Percentiles rank a stretch among this genome's conserved stretches.
These are phyloP conservation scores for Tripidium arundinaceum DNA, from an alignment of 202 grass and related monocot species.

Conservation along the genomic window DNA sequence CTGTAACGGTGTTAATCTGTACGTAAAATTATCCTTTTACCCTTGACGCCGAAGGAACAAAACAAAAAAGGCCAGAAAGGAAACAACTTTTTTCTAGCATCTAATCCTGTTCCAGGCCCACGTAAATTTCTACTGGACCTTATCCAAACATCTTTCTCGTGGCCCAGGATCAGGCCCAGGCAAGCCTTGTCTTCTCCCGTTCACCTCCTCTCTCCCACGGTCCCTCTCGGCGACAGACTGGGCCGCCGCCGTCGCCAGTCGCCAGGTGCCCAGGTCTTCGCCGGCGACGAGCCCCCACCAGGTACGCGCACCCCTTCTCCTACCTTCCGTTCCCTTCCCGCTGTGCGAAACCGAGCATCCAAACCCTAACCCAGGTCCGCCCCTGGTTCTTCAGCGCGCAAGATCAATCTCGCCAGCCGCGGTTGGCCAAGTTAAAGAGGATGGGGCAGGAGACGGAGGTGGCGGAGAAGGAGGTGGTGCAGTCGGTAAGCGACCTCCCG, in stretches of 20 bases:
- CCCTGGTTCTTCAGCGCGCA: not conserved
- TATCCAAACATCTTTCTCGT: no score
- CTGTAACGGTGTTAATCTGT: no score
- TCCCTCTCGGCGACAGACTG: not conserved
- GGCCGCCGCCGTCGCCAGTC: not conserved
- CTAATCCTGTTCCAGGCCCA: no score
- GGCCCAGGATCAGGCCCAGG: no score
- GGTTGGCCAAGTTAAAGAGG: not conserved
- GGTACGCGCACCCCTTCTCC: not conserved
- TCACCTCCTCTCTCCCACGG: not conserved
- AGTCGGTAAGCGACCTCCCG: conserved; percentile 56
- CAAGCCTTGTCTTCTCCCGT: not conserved
- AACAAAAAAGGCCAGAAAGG: no score
- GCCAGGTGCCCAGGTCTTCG: not conserved
- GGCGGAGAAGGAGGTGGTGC: conserved; percentile 39
- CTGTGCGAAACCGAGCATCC: not conserved
- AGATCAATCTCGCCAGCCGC: not conserved
- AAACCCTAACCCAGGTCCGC: not conserved
- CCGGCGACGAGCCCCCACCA: not conserved
- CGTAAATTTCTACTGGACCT: not conserved
- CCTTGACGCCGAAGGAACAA: no score
- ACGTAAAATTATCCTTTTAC: no score
- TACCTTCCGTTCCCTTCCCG: not conserved
- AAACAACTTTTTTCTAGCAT: no score
- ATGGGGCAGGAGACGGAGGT: conserved; percentile 25